These are phyloP conservation scores for Cystobasidium ongulense DNA, from an alignment of 768 basidiomycete species.

Conservation along the genomic window DNA sequence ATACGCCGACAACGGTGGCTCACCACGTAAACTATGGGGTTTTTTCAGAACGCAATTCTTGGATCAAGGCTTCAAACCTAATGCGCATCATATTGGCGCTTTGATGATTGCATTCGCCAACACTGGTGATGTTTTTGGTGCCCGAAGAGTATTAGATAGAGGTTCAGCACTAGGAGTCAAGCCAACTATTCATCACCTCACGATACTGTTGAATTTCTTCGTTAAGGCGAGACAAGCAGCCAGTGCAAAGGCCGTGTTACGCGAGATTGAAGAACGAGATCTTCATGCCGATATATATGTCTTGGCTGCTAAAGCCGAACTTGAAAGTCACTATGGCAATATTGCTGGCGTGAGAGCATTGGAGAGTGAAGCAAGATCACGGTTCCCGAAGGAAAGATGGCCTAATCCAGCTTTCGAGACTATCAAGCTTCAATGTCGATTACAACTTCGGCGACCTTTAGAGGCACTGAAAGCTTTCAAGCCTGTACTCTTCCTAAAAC, in stretches of 20 bases:
- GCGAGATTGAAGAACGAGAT: neutral
- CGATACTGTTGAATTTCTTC: conserved; percentile 1
- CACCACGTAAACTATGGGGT: neutral
- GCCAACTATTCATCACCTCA: conserved; percentile 6
- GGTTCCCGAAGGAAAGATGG: neutral
- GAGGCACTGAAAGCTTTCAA: neutral
- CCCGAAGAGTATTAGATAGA: conserved; percentile 8
- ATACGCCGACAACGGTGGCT: conserved; percentile 19
- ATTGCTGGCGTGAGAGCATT: neutral
- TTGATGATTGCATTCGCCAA: conserved; percentile 18
- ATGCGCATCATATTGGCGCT: conserved; percentile 6
- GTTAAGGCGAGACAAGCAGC: neutral
- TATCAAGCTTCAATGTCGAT: neutral
- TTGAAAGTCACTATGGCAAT: neutral
- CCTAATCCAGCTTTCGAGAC: conserved; percentile 11
- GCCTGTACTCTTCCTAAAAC: neutral
- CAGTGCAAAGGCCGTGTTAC: neutral
- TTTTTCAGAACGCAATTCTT: conserved; percentile 11
- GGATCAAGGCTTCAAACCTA: neutral
- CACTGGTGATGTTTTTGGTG: conserved; percentile 1
- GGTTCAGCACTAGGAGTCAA: conserved; percentile 10
- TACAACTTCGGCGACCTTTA: neutral
- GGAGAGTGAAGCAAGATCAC: neutral
- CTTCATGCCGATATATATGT: conserved; percentile 10
- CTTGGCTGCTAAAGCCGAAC: neutral